Conservation (phyloP, 2,329 filamentous ascomycete genomes). For the Botrytis porri region DNA sequence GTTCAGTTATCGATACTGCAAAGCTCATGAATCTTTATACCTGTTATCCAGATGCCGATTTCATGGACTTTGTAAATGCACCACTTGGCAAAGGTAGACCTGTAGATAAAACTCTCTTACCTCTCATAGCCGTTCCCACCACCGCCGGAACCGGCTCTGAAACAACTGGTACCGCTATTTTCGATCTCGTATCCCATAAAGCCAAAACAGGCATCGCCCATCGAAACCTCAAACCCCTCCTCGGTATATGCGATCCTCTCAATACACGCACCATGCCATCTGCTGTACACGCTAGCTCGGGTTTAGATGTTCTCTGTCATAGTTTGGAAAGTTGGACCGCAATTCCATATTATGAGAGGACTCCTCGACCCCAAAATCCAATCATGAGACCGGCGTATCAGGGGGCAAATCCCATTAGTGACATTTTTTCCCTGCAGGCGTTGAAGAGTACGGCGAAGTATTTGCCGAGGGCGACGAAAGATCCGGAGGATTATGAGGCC, state of each 20-base stretch:
- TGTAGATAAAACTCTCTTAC: constrained; percentile 67
- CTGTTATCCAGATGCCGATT: constrained; percentile 85
- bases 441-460: constrained; percentile 85
- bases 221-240: constrained; percentile 88
- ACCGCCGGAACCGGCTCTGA: constrained; percentile 88
- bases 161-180: constrained; percentile 97
- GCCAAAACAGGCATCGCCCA: constrained; percentile 97
- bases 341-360: constrained; percentile 86
- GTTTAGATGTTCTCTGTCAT: constrained; percentile 93
- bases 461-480: constrained; percentile 78
- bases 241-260: constrained; percentile 80
- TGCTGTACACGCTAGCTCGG: constrained; percentile 86
- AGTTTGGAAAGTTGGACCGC: constrained; percentile 96
- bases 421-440: constrained; percentile 91
- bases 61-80: constrained; percentile 96
- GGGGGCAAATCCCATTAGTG: constrained; percentile 94
- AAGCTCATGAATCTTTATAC: constrained; percentile 98
- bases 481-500: constrained; percentile 88
- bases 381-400: constrained; percentile 92
- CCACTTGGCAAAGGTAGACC: constrained; percentile 82
- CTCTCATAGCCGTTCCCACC: constrained; percentile 79
- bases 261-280: constrained; percentile 97
- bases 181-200: constrained; percentile 83
- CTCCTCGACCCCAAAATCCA: constrained; percentile 81
- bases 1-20: constrained; percentile 95